Conservation (phyloP, 2,329 filamentous ascomycete genomes). For the Chaetomiaceae sp. region DNA sequence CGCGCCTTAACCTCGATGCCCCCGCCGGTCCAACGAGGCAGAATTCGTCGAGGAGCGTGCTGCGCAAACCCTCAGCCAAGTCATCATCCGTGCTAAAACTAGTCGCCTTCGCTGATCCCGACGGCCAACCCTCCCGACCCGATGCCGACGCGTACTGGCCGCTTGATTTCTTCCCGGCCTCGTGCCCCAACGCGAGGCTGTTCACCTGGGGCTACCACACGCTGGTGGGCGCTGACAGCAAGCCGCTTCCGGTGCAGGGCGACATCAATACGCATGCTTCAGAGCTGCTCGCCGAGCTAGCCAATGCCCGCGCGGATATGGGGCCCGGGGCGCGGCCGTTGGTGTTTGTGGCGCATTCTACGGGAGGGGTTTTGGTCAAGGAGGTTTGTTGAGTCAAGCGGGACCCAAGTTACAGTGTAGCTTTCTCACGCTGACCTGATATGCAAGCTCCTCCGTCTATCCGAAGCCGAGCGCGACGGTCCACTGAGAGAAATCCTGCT, state of each 20-base stretch:
- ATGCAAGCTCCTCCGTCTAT: slow-evolving; percentile 28
- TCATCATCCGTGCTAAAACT: slow-evolving; percentile 19
- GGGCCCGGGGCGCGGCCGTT: slow-evolving; percentile 20
- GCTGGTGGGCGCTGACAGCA: slow-evolving; percentile 21
- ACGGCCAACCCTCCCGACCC: slow-evolving; percentile 1
- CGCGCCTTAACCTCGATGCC: slow-evolving; percentile 18
- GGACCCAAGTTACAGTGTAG: no score
- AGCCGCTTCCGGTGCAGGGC: slow-evolving; percentile 25
- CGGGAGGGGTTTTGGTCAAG: slow-evolving; percentile 29
- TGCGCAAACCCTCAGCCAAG: slow-evolving; percentile 25
- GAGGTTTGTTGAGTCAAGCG: no score
- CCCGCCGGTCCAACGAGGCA: slow-evolving; percentile 6
- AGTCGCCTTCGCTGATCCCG: slow-evolving; percentile 11
- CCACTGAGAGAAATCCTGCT: slow-evolving; percentile 24
- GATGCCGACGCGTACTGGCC: slow-evolving; percentile 28
- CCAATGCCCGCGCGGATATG: slow-evolving; percentile 15
- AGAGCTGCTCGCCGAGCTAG: slow-evolving; percentile 27
- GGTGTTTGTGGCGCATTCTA: slow-evolving; percentile 28
- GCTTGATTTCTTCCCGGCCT: slow-evolving; percentile 27
- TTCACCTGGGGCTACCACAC: slow-evolving; percentile 30
- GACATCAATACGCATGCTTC: slow-evolving; percentile 28
- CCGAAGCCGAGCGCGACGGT: slow-evolving; percentile 23
- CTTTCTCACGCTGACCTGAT: no score
- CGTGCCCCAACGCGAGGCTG: slow-evolving; percentile 27
- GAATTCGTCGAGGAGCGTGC: slow-evolving; percentile 10